Base-by-base conservation (phyloP, 2,329 filamentous ascomycete genomes). In the Fusarium sp. region DNA sequence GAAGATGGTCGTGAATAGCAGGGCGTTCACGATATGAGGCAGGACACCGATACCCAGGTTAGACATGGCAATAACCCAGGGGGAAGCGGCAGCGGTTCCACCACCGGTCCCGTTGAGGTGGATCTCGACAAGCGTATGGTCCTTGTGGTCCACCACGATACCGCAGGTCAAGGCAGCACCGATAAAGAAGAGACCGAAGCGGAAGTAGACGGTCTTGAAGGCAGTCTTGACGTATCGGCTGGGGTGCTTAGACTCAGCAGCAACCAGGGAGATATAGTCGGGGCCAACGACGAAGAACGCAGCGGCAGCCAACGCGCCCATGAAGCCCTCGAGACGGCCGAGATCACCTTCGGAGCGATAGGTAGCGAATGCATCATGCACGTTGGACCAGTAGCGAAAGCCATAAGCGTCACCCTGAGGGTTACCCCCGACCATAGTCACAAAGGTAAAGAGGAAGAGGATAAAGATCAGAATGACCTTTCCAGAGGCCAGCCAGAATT, bases 121-220 rank as follows among this genome's bases (percentile, higher is more conserved):
- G 2, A 67, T 44, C 0, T 36, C 44, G 3, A 49, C 43, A 2
- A 67, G 61, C 4, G 41, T 68, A 1, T 38, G 26, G 11, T 67
- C 61, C 8, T 24, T 44, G 7, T 51, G 55, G 39, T 26, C 34
- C 7, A 68, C 47, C 0, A 46, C 61, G 12, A 67, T 45, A 11
- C 65, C 65, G n/a, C 54, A 60, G 7, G 62, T 62, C 2, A 67
- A 2, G 2, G 65, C 61, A 35, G 36, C 89, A 4, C 91, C 82
- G 39, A 91, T 84, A 74, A 92, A 92, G 76, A 93, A 92, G 2
- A 85, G 78, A 1, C 87, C 87, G 39, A 93, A 80, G 45, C 90
- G 87, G 73, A 89, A 91, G 76, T 92, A 92, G 7, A 91, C 88
- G n/a, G 87, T 85, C 61, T 91, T 91, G 73, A 86, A 91, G 2